These are phyloP conservation scores for Phlegmacium glaucopus DNA, from an alignment of 768 basidiomycete species.

Conservation along the genomic window DNA sequence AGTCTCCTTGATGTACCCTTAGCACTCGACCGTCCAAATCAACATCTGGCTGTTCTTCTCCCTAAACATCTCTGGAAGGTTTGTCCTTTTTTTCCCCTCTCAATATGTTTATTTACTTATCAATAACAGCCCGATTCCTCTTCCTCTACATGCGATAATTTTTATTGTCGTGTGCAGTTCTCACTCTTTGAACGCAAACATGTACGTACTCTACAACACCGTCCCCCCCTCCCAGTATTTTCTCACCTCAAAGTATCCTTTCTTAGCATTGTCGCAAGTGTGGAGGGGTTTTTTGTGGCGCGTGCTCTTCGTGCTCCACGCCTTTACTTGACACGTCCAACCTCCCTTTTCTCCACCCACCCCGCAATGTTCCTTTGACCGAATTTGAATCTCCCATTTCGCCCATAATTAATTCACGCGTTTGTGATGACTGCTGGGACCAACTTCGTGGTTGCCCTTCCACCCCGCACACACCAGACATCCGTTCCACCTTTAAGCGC, in stretches of 20 bases:
- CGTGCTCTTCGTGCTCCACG: constrained; percentile 58
- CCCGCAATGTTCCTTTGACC: constrained; percentile 59
- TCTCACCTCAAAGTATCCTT: constrained; percentile 12
- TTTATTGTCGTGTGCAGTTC: constrained; percentile 64
- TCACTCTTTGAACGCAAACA: constrained; percentile 73
- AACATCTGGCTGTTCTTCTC: constrained; percentile 77
- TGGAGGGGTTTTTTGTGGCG: constrained; percentile 70
- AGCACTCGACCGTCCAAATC: constrained; percentile 43
- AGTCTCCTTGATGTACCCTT: constrained; percentile 14
- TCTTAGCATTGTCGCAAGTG: constrained; percentile 80
- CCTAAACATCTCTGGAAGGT: constrained; percentile 76
- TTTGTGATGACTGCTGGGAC: constrained; percentile 77
- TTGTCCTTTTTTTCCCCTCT: constrained; percentile 10
- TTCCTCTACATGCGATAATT: constrained; percentile 67
- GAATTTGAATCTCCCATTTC: constrained; percentile 56
- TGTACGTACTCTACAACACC: constrained; percentile 43
- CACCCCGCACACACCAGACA: constrained; percentile 39
- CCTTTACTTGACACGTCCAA: constrained; percentile 70
- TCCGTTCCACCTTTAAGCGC: constrained; percentile 32
- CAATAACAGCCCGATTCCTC: constrained; percentile 54
- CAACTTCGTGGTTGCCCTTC: constrained; percentile 60
- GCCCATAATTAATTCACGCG: constrained; percentile 54
- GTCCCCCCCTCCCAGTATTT: constrained; percentile 2
- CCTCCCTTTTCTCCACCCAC: constrained; percentile 69
- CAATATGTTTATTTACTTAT: constrained; percentile 14